Percentiles rank a stretch among this genome's conserved stretches.
Conservation (phyloP, 2,329 filamentous ascomycete genomes). For the Clonostachys chloroleuca region DNA sequence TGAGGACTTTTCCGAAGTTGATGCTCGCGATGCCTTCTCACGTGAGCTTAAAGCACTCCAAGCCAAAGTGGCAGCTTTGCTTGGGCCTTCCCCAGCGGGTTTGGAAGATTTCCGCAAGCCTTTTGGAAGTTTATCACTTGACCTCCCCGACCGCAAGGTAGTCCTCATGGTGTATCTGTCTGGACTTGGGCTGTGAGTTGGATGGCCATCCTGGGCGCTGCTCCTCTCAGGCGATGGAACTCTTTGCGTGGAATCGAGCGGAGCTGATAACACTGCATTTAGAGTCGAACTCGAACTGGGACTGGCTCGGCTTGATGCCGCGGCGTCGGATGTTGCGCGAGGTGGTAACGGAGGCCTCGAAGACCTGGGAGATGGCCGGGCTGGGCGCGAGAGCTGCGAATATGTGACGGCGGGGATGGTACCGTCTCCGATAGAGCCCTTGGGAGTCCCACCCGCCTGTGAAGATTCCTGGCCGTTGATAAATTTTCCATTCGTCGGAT, state of each 20-base stretch:
- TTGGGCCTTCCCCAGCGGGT: conserved; percentile 46
- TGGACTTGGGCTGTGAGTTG: conserved; percentile 47
- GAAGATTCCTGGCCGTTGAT: conserved; percentile 14
- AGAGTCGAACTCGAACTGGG: too few species aligned
- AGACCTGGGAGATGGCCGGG: conserved; percentile 35
- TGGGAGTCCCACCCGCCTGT: conserved; percentile 15
- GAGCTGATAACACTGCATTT: not conserved
- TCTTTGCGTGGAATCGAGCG: conserved; percentile 13
- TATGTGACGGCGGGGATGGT: conserved; percentile 80
- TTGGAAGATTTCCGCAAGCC: conserved; percentile 33
- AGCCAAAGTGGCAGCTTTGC: conserved; percentile 60
- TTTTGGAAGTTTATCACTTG: conserved; percentile 34
- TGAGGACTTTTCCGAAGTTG: not conserved
- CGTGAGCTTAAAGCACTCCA: conserved; percentile 45
- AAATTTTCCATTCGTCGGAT: conserved; percentile 1
- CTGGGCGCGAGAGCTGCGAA: conserved; percentile 71
- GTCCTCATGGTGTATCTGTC: conserved; percentile 60
- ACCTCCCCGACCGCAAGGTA: conserved; percentile 48
- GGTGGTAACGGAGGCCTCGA: conserved; percentile 49
- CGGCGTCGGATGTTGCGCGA: conserved; percentile 45
- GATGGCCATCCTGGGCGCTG: conserved; percentile 23
- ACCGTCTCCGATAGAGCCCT: conserved; percentile 71
- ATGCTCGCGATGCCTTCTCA: conserved; percentile 18
- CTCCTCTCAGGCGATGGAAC: conserved; percentile 23
- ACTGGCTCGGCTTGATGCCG: too few species aligned